A percentile compares a stretch with the other conserved stretches of the same genome.
These are phyloP conservation scores for Trypanosoma theileri DNA, from an alignment of 208 protist species.

Conservation along the genomic window DNA sequence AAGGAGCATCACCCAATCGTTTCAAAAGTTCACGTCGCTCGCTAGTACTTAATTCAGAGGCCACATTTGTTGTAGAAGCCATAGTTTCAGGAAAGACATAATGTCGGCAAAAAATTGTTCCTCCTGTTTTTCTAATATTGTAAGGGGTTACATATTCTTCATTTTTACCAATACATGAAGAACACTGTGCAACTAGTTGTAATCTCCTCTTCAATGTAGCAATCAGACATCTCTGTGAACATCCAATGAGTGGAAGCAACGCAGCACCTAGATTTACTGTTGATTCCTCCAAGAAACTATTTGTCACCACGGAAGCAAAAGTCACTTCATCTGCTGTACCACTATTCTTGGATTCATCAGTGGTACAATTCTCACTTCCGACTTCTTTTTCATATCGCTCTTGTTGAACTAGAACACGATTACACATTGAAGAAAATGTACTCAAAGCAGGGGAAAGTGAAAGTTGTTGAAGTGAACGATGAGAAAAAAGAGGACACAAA, in stretches of 20 bases:
- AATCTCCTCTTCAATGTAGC: conserved; percentile 15
- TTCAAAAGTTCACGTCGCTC: conserved; percentile 26
- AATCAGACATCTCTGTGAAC: conserved; percentile 2
- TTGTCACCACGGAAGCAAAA: conserved; percentile 47
- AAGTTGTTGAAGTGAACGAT: conserved; percentile 31
- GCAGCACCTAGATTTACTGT: conserved; percentile 34
- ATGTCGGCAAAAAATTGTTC: background rate
- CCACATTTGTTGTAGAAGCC: conserved; percentile 17
- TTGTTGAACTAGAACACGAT: conserved; percentile 36
- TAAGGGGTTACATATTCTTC: background rate
- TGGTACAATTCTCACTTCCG: background rate
- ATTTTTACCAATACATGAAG: background rate
- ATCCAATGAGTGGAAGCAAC: conserved; percentile 14
- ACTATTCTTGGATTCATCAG: conserved; percentile 3
- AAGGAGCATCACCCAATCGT: conserved; percentile 14
- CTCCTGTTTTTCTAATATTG: background rate
- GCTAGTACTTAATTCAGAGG: background rate
- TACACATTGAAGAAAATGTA: conserved; percentile 42
- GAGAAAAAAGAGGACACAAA: conserved; percentile 58
- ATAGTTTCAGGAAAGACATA: conserved; percentile 13
- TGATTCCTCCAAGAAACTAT: conserved; percentile 34
- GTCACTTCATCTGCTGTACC: conserved; percentile 41
- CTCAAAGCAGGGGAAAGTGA: conserved; percentile 16
- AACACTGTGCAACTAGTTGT: background rate
- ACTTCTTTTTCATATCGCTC: conserved; percentile 14